phyloP scores from a whole-genome alignment of 345 rosid species.

The Anastatica hierochuntica region DNA sequence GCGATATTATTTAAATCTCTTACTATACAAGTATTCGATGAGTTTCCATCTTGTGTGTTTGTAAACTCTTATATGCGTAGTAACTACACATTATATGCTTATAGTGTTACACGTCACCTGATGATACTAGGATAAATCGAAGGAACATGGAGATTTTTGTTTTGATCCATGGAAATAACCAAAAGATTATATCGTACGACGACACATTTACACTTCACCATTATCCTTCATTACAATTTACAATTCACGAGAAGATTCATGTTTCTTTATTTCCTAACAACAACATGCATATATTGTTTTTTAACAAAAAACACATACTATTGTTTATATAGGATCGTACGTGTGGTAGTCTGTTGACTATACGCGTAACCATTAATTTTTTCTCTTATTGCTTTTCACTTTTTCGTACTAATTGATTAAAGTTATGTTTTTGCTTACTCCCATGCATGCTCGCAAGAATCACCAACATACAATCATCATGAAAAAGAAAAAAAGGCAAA shows the following conservation, averaged over 20 bases:
- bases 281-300: too few relatives aligned
- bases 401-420: slow-evolving; percentile 7
- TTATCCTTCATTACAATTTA: too few relatives aligned
- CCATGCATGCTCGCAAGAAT: slow-evolving; percentile 17
- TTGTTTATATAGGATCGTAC: not conserved
- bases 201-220: too few relatives aligned
- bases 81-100: too few relatives aligned
- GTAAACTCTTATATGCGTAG: not conserved
- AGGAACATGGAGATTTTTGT: not conserved
- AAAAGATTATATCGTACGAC: slow-evolving; percentile 15
- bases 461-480: slow-evolving; percentile 23
- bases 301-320: too few relatives aligned
- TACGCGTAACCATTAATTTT: slow-evolving; percentile 7
- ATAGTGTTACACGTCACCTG: not conserved
- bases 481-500: not conserved
- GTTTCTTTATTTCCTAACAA: slow-evolving; percentile 18
- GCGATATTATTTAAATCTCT: not conserved
- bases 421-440: slow-evolving; percentile 24
- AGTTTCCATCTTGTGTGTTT: not conserved
- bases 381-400: slow-evolving; percentile 12
- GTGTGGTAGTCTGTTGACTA: slow-evolving; percentile 22
- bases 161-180: slow-evolving; percentile 11
- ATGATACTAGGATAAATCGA: not conserved
- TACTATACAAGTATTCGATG: too few relatives aligned
- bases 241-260: slow-evolving; percentile 27